Conservation (phyloP, 192 early-diverging fungal species). For the Backusella morwellensis region DNA sequence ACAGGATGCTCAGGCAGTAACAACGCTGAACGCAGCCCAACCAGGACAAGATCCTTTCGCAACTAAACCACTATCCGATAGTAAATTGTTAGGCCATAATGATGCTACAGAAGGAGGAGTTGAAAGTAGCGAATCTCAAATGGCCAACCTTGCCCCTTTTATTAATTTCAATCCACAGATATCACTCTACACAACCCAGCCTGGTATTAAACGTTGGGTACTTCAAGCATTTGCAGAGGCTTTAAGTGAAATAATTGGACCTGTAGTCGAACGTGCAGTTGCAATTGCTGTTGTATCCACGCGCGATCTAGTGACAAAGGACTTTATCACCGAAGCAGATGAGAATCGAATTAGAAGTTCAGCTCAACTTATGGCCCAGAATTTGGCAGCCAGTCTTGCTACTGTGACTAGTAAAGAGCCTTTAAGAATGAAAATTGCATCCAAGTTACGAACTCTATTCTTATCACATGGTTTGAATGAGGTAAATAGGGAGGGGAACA, state of each 20-base stretch:
- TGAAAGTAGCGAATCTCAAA: conserved; percentile 18
- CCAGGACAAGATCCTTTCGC: neutral
- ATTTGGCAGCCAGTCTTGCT: conserved; percentile 66
- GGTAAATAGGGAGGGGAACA: conserved; percentile 27
- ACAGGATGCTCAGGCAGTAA: too few species aligned
- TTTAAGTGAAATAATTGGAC: conserved; percentile 57
- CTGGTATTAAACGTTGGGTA: conserved; percentile 82
- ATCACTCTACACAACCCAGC: conserved; percentile 77
- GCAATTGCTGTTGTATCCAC: conserved; percentile 91
- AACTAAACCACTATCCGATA: neutral
- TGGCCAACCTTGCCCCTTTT: conserved; percentile 62
- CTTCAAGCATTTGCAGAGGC: conserved; percentile 38
- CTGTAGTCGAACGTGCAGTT: conserved; percentile 91
- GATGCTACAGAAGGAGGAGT: neutral
- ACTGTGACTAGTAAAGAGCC: conserved; percentile 93
- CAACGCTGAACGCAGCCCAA: neutral
- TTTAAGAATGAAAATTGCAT: conserved; percentile 78
- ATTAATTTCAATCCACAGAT: conserved; percentile 80
- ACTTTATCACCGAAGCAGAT: conserved; percentile 93
- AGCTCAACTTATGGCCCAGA: conserved; percentile 94
- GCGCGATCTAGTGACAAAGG: conserved; percentile 89
- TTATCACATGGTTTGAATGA: conserved; percentile 76
- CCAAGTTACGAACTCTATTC: conserved; percentile 68
- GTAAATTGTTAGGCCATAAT: neutral
- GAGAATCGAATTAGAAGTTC: conserved; percentile 92